Percentiles rank a stretch among this genome's conserved stretches.
These are phyloP conservation scores for Meira nashicola DNA, from an alignment of 1,284 basidiomycete genomes.

Conservation along the genomic window DNA sequence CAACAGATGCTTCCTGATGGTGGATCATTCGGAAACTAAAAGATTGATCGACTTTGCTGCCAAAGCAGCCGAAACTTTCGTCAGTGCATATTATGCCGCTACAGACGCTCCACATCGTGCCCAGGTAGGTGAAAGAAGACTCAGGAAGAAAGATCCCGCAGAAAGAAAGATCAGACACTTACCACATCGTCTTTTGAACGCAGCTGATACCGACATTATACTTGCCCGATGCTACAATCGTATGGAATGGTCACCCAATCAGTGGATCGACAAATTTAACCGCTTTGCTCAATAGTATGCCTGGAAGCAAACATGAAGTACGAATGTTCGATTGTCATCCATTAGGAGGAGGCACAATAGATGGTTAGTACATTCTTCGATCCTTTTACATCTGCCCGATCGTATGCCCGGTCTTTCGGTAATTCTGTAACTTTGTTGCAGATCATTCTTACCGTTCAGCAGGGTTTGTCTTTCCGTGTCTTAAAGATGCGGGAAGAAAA, in stretches of 20 bases:
- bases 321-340: conserved; percentile 47
- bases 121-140: conserved; percentile 12
- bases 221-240: conserved; percentile 42
- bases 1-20: no score
- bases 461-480: background rate
- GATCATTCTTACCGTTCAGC: conserved; percentile 5
- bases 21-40: conserved; percentile 2
- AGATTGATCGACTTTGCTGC: conserved; percentile 37
- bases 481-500: background rate
- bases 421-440: conserved; percentile 1
- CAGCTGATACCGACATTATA: conserved; percentile 46
- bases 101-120: conserved; percentile 46
- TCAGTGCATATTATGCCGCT: conserved; percentile 49
- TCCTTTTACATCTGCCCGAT: background rate
- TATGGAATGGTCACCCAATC: conserved; percentile 51
- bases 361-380: background rate
- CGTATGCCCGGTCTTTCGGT: background rate
- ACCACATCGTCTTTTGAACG: background rate
- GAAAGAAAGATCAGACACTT: background rate
- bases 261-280: conserved; percentile 38
- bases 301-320: conserved; percentile 48
- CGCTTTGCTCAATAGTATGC: conserved; percentile 44
- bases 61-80: conserved; percentile 48
- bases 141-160: background rate
- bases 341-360: conserved; percentile 26